Percentiles rank a stretch among this genome's conserved stretches.
Conservation (phyloP, 2,329 filamentous ascomycete species). For the Aspergillus flavus region DNA sequence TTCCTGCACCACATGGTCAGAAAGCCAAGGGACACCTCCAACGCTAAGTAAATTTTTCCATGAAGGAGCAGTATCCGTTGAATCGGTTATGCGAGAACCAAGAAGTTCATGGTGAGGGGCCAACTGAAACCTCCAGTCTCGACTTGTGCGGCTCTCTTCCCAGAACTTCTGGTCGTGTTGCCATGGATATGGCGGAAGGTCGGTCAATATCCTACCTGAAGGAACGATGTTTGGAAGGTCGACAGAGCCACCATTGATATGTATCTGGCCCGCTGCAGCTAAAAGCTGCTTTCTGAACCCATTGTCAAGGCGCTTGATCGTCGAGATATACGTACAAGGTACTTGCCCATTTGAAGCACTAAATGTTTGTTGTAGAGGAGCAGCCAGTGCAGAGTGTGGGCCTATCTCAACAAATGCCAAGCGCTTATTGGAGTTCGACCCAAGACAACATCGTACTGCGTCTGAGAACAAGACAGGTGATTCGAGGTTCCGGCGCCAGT, state of each 20-base stretch:
- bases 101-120: conserved; percentile 17
- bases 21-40: conserved; percentile 41
- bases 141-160: conserved; percentile 7
- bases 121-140: conserved; percentile 7
- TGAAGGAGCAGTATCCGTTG: conserved; percentile 22
- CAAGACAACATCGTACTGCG: conserved; percentile 5
- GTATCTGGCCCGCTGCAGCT: too few species aligned
- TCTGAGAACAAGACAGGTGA: conserved; percentile 32
- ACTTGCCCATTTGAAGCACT: too few species aligned
- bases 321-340: too few species aligned
- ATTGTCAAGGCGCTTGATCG: too few species aligned
- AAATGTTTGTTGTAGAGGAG: too few species aligned
- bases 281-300: too few species aligned
- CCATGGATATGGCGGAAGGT: conserved; percentile 12
- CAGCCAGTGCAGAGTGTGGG: not conserved
- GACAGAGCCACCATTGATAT: too few species aligned
- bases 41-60: conserved; percentile 50
- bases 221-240: too few species aligned
- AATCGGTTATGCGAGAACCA: conserved; percentile 15
- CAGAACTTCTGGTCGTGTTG: conserved; percentile 6
- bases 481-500: not conserved
- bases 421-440: not conserved
- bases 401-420: not conserved
- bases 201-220: not conserved
- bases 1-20: conserved; percentile 41